Conservation (phyloP, 306 rosid species). For the Medicago lupulina region DNA sequence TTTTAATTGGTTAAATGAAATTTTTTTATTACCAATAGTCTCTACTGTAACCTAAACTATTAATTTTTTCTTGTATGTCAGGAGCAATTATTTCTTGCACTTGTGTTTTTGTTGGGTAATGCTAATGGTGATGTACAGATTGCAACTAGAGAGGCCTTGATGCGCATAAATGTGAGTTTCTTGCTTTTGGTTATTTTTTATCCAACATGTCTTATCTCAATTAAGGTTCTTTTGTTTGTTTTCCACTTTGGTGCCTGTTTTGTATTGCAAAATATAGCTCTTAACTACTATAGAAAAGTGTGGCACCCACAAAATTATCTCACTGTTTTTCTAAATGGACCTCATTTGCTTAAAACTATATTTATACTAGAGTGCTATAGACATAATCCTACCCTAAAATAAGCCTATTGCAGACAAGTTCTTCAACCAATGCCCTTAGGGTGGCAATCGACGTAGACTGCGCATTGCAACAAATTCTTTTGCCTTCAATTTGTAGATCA, state of each 20-base stretch:
- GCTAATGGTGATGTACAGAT: conserved; percentile 66
- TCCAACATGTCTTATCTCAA: conserved; percentile 8
- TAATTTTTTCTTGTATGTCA: conserved; percentile 41
- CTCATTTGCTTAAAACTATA: neutral
- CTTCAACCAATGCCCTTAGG: neutral
- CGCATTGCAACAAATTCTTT: neutral
- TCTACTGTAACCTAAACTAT: conserved; percentile 24
- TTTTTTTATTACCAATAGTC: neutral
- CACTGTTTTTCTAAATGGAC: neutral
- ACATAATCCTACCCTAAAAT: neutral
- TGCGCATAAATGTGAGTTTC: conserved; percentile 65
- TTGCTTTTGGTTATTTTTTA: conserved; percentile 29
- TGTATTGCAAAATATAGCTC: no score
- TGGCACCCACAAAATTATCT: no score
- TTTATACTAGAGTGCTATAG: neutral
- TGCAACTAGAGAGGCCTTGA: conserved; percentile 72
- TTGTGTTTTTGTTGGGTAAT: conserved; percentile 63
- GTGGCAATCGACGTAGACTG: neutral
- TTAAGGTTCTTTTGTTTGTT: conserved; percentile 17
- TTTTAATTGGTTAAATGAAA: neutral
- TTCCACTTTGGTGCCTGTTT: neutral
- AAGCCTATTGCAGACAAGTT: neutral
- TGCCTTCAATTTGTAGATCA: neutral
- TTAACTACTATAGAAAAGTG: no score
- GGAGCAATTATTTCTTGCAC: conserved; percentile 73